Evolutionary conservation across 208 protist species (phyloP), one percentile per base, ranked within the genome.

Genomic region (Trypanosomatidae sp.): DNA sequence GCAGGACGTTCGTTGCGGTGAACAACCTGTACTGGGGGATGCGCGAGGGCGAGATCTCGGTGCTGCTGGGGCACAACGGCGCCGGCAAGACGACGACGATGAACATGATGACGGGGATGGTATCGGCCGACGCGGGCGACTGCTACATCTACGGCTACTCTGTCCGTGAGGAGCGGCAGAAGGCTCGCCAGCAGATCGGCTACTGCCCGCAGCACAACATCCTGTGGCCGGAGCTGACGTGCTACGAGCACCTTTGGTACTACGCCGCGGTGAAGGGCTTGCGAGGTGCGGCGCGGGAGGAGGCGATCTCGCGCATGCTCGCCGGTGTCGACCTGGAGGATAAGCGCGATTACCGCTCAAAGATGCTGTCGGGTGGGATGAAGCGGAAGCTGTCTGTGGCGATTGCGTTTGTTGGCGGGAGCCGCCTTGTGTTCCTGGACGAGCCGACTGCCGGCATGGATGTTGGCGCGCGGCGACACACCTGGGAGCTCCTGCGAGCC

Each of bases 241-340:
- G 84, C 43, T 39, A 39, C 36, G 36, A 39, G 36, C 36, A 39
- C 36, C 36, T 99, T 5, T 68, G 82, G 72, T 98, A 97, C 70
- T 99, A 92, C 82, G 91, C 81, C 2, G 79, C 79, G n/a, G 73
- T 99, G 33, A 98, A 98, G 69, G 96, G 94, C 15, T 64, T 96
- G 7, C 58, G 65, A n/a, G 84, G 84, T 0, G 58, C 39, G 17
- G 50, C 55, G 36, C 70, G 76, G 15, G 77, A 87, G 30, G 50
- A 73, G 19, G 56, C 76, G 39, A 84, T 94, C 53, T 44, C 70
- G 7, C 39, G 53, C n/a, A 87, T 92, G 69, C 80, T 95, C 7
- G 67, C 76, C 9, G 73, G 66, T 47, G 86, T 93, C 33, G 87
- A 91, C 58, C 70, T 97, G n/a, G 53, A 70, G 28, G 87, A 94